Percentiles rank a stretch among this genome's conserved stretches.
These are phyloP conservation scores for Paecilomyces fulvus DNA, from an alignment of 2,329 filamentous ascomycete genomes.

Conservation along the genomic window DNA sequence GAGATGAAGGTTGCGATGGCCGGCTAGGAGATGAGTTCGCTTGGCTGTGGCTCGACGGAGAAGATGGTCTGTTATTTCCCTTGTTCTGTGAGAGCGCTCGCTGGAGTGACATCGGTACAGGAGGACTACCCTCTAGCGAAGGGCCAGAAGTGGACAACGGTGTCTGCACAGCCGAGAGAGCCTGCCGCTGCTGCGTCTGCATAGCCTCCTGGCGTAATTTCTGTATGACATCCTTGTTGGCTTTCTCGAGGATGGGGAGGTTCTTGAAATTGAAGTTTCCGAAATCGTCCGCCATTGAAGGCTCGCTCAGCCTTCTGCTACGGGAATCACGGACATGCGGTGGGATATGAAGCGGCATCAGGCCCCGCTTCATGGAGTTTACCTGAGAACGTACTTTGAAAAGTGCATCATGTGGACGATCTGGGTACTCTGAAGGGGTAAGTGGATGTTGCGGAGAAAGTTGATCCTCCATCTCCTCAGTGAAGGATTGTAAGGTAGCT, in stretches of 20 bases:
- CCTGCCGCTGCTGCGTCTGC: slow-evolving; percentile 53
- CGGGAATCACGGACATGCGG: slow-evolving; percentile 90
- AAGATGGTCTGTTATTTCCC: slow-evolving; percentile 67
- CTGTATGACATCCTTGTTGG: slow-evolving; percentile 97
- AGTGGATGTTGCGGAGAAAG: slow-evolving; percentile 61
- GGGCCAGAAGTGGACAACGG: slow-evolving; percentile 51
- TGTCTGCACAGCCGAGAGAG: slow-evolving; percentile 22
- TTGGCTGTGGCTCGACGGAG: slow-evolving; percentile 72
- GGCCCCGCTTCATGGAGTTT: slow-evolving; percentile 75
- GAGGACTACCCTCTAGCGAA: slow-evolving; percentile 74
- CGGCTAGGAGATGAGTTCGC: slow-evolving; percentile 80
- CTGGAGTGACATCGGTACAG: slow-evolving; percentile 71
- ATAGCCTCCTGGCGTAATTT: slow-evolving; percentile 88
- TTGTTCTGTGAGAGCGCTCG: slow-evolving; percentile 77
- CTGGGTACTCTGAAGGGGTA: slow-evolving; percentile 68
- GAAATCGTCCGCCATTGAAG: slow-evolving; percentile 83
- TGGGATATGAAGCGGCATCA: slow-evolving; percentile 94
- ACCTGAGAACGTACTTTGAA: slow-evolving; percentile 83
- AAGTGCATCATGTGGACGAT: slow-evolving; percentile 88
- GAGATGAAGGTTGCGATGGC: slow-evolving; percentile 75
- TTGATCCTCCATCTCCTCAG: slow-evolving; percentile 90
- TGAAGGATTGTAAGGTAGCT: slow-evolving; percentile 84
- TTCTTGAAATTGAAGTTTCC: slow-evolving; percentile 97
- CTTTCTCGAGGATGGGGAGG: slow-evolving; percentile 88
- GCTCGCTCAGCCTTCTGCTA: slow-evolving; percentile 81